These are phyloP conservation scores for Ormosia semicastrata DNA, from an alignment of 306 rosid genomes.

Conservation along the genomic window DNA sequence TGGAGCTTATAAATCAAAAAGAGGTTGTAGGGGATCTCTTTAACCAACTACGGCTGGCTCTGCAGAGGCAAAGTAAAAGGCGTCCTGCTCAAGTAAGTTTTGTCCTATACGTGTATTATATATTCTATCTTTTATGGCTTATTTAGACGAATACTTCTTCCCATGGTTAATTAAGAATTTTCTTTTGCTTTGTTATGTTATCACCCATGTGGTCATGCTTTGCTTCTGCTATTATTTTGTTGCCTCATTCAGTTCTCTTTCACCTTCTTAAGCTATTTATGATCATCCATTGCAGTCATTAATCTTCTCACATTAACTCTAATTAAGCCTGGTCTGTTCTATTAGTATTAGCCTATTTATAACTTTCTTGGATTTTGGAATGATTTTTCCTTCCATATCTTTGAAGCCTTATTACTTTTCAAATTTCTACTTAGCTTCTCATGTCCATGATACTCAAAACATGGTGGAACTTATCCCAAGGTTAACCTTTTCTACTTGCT, in stretches of 20 bases:
- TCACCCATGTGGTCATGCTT: neutral
- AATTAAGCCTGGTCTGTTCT: neutral
- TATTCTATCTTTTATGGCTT: neutral
- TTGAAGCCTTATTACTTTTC: neutral
- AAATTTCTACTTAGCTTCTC: neutral
- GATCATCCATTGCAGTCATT: neutral
- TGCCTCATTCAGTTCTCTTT: neutral
- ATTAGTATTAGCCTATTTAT: neutral
- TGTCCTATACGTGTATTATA: neutral
- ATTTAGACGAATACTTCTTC: neutral
- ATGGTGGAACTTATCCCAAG: neutral
- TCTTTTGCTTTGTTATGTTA: too few species aligned
- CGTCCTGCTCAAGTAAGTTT: conserved; percentile 97
- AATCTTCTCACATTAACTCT: neutral
- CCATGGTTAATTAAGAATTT: too few species aligned
- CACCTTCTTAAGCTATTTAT: conserved; percentile 13
- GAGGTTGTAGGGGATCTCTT: conserved; percentile 91
- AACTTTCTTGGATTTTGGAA: neutral
- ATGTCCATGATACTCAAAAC: neutral
- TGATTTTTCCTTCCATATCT: neutral
- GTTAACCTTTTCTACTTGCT: neutral
- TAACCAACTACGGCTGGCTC: conserved; percentile 94
- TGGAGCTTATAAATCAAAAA: conserved; percentile 93
- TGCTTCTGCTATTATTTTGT: conserved; percentile 7
- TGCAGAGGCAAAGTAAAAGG: conserved; percentile 70